Base-by-base conservation (phyloP, 2,329 filamentous ascomycete species). In the Lecanicillium sp. region DNA sequence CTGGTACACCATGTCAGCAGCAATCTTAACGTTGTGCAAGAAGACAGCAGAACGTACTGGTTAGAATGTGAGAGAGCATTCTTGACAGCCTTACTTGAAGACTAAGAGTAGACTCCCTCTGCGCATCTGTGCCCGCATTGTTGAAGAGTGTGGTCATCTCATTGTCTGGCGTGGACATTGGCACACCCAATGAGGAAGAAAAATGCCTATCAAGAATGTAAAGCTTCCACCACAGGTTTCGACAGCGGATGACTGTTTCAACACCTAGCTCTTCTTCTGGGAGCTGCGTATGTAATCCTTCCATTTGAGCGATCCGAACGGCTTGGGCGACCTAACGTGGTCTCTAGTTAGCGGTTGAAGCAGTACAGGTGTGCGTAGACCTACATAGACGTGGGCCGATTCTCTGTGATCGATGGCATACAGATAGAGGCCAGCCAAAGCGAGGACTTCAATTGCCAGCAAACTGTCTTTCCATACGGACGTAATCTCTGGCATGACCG, bases 171-270 rank as follows among this genome's bases (percentile, higher is more conserved):
- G 54, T 56, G 1, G 53, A 55, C 52, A 62, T 61, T 1, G 61
- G 62, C 5, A 62, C 38, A 2, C 62, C 61, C 1, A 64, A 8
- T 0, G 61, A 64, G 1, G 57, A 58, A 0, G 59, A 64, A 27
- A 65, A 59, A 16, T 65, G 57, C 0, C 57, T 51, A 18, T 65
- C 62, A 50, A 63, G 59, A 14, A 60, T 60, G 29, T 64, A 65
- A 4, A 63, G 36, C 0, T 60, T 61, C 60, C 62, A 63, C 62
- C 62, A 67, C 2, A 65, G 45, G 40, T 57, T 55, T 2, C 59
- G 58, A 30, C 59, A 64, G 1, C 51, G 49, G 0, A 47, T 44
- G 1, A 63, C 52, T 0, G 55, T 59, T 12, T 51, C 50, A 5
- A 41, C 29, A 0, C 58, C 58, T 1, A 65, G 51, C 18, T 57